These are phyloP conservation scores for Blastobotrys capitulatus DNA, from an alignment of 1,139 yeast species.

Conservation along the genomic window DNA sequence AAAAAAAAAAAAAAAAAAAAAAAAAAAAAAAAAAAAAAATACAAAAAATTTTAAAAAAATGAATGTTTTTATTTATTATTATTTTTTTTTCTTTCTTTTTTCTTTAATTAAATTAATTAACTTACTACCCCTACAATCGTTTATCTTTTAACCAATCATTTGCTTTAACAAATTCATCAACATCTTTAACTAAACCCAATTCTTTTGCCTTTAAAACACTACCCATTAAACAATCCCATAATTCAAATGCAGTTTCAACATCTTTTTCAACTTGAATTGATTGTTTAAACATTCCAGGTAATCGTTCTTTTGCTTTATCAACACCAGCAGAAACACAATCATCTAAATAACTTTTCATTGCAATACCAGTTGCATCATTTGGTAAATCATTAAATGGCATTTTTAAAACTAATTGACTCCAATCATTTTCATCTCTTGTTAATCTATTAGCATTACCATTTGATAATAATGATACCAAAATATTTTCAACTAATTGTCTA, in stretches of 20 bases:
- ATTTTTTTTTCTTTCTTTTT: no score
- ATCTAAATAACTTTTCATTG: constrained; percentile 36
- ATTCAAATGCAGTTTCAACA: constrained; percentile 39
- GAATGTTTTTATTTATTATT: no score
- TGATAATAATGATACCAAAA: constrained; percentile 46
- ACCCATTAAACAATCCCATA: constrained; percentile 34
- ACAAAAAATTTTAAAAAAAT: no score
- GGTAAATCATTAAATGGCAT: constrained; percentile 58
- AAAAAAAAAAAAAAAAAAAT: no score
- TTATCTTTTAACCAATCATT: constrained; percentile 38
- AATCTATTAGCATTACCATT: constrained; percentile 48
- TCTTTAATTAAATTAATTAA: no score
- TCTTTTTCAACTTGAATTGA: constrained; percentile 37
- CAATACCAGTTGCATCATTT: constrained; percentile 37
- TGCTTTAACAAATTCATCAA: constrained; percentile 38
- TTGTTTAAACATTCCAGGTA: constrained; percentile 26
- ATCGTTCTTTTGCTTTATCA: constrained; percentile 17
- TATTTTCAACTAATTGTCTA: constrained; percentile 53
- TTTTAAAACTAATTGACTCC: constrained; percentile 52
- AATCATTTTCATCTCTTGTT: constrained; percentile 39
- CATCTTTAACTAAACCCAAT: constrained; percentile 32
- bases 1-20: not conserved
- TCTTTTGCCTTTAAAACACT: constrained; percentile 34
- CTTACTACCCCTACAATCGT: constrained; percentile 7
- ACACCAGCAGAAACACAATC: constrained; percentile 21